Conservation (phyloP, 148 eudicot species). For the Cornus controversa region DNA sequence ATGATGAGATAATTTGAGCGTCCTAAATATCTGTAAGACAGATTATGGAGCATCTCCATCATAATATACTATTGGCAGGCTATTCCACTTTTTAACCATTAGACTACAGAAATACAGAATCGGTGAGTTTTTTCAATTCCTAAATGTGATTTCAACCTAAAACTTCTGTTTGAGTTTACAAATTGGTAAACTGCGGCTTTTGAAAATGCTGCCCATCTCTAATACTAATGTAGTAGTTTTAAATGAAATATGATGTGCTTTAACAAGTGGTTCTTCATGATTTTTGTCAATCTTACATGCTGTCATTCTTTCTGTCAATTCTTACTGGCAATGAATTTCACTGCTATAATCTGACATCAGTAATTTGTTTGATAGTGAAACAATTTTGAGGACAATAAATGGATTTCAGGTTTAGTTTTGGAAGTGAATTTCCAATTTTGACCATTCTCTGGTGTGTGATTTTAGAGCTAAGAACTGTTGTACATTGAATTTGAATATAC, state of each 20-base stretch:
- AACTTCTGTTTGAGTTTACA: background rate
- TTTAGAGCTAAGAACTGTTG: background rate
- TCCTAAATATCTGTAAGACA: too few relatives aligned
- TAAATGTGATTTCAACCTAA: background rate
- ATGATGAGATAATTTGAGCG: background rate
- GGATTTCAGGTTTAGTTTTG: background rate
- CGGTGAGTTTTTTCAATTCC: background rate
- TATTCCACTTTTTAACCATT: background rate
- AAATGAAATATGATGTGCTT: background rate
- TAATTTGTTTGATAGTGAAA: background rate
- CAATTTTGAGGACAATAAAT: background rate
- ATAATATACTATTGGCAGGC: background rate
- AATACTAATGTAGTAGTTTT: background rate
- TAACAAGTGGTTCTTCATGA: constrained; percentile 9
- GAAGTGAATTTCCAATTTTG: background rate
- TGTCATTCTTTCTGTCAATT: background rate
- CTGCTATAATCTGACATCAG: background rate
- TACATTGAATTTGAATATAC: background rate
- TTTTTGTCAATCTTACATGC: background rate
- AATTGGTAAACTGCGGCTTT: background rate
- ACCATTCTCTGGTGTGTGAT: background rate
- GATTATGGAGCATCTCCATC: background rate
- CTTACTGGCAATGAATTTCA: background rate
- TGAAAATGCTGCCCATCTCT: background rate
- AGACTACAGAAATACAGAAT: background rate